A percentile compares a stretch with the other conserved stretches of the same genome.
phyloP scores from a whole-genome alignment of 805 yeast species.

The Komagataella populi region DNA sequence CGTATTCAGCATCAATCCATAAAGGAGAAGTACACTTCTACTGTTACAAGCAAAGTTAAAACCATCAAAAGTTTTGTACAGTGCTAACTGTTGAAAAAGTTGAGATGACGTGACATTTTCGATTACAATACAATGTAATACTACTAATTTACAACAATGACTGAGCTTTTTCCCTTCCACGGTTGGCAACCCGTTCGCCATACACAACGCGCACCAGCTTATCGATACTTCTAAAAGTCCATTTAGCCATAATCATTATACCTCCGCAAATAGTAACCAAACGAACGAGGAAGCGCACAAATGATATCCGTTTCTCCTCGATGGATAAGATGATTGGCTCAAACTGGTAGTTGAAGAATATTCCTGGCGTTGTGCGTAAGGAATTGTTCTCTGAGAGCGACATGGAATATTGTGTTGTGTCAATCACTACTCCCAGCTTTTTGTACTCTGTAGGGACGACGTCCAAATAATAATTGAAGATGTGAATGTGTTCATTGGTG shows the following conservation, averaged over 20 bases:
- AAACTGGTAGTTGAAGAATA: conserved; percentile 73
- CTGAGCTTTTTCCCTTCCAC: conserved; percentile 29
- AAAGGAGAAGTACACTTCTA: too few species aligned
- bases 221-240: conserved; percentile 48
- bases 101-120: neutral
- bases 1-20: too few species aligned
- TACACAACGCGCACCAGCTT: conserved; percentile 31
- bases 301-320: conserved; percentile 61
- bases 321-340: conserved; percentile 71
- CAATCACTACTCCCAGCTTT: conserved; percentile 56
- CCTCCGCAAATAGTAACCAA: conserved; percentile 80
- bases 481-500: conserved; percentile 32
- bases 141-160: neutral
- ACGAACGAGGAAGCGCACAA: conserved; percentile 64
- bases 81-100: neutral
- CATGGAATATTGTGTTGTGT: conserved; percentile 79
- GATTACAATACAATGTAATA: neutral
- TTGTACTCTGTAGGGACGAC: conserved; percentile 77
- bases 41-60: too few species aligned
- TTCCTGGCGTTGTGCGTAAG: conserved; percentile 46
- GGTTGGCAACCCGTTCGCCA: conserved; percentile 42
- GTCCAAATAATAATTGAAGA: conserved; percentile 53
- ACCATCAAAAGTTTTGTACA: too few species aligned
- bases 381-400: conserved; percentile 23
- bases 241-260: conserved; percentile 52